Conservation (phyloP, 495 filamentous ascomycete genomes). For the Podospora didyma region DNA sequence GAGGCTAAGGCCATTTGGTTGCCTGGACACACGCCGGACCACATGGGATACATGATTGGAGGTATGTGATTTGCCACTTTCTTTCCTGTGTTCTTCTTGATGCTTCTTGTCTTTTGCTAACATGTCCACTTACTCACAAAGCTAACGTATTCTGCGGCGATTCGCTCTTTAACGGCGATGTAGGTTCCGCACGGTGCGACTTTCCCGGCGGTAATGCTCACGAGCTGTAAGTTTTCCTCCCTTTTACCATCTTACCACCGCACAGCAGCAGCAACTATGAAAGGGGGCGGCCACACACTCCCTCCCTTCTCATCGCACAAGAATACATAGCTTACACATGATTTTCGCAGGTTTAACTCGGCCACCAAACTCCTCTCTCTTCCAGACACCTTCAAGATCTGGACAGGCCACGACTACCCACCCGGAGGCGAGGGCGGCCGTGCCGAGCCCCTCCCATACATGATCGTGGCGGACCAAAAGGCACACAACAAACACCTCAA, state of each 20-base stretch:
- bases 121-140: not conserved
- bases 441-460: slow-evolving; percentile 31
- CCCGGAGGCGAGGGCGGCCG: slow-evolving; percentile 15
- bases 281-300: too few species aligned
- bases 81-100: not conserved
- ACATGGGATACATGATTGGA: slow-evolving; percentile 56
- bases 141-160: slow-evolving; percentile 61
- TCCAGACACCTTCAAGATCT: slow-evolving; percentile 40
- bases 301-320: too few species aligned
- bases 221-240: slow-evolving; percentile 28
- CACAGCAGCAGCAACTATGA: too few species aligned
- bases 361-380: slow-evolving; percentile 42
- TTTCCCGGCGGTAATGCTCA: slow-evolving; percentile 51
- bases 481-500: slow-evolving; percentile 50
- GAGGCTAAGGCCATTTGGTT: slow-evolving; percentile 47
- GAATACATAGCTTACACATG: too few species aligned
- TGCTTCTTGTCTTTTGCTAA: not conserved
- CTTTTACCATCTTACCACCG: not conserved
- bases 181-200: slow-evolving; percentile 56
- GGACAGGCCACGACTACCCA: slow-evolving; percentile 49
- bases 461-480: slow-evolving; percentile 51
- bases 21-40: slow-evolving; percentile 60
- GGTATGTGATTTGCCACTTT: slow-evolving; percentile 20
- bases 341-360: slow-evolving; percentile 9
- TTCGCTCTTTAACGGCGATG: slow-evolving; percentile 54